Evolutionary conservation across 805 yeast species (phyloP).

Genomic region (Pichia californica): DNA sequence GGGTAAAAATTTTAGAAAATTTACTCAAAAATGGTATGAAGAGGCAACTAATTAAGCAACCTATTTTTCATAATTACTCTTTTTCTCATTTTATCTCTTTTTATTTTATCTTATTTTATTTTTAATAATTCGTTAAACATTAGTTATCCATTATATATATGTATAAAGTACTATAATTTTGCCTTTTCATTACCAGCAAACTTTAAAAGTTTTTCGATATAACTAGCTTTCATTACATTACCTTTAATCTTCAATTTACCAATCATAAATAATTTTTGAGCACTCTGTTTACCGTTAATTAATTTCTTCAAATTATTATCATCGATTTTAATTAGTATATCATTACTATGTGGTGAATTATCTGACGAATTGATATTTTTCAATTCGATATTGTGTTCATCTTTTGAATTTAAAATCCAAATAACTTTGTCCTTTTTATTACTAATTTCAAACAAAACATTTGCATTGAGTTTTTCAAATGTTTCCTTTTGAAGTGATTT

Average conservation of each 20-base stretch:
- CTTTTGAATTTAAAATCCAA: conserved; percentile 57
- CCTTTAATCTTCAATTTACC: conserved; percentile 87
- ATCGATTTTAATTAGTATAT: conserved; percentile 56
- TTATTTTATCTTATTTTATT: too few relatives aligned
- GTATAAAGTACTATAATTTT: conserved; percentile 29
- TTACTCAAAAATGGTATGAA: conserved; percentile 3
- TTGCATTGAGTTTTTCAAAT: conserved; percentile 45
- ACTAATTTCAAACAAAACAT: conserved; percentile 58
- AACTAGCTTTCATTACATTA: conserved; percentile 84
- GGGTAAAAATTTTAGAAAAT: conserved; percentile 5
- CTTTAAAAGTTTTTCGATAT: conserved; percentile 60
- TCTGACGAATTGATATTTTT: conserved; percentile 11
- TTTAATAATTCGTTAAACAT: too few relatives aligned
- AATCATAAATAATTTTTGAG: conserved; percentile 76
- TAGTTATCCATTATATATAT: not conserved
- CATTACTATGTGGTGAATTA: conserved; percentile 38
- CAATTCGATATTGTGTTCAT: conserved; percentile 48
- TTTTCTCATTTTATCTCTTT: too few relatives aligned
- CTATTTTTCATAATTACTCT: too few relatives aligned
- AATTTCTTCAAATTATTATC: conserved; percentile 69
- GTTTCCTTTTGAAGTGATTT: conserved; percentile 12
- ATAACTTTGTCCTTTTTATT: conserved; percentile 46
- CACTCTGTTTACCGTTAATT: conserved; percentile 72
- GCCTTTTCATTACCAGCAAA: conserved; percentile 32
- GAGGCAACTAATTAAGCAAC: too few relatives aligned